phyloP scores from a whole-genome alignment of 78 protist species.

The slime mould (Dictyostelium discoideum) region dicty_2.7 NC_007090.3:2154001-2154500 shows the following conservation, averaged over 20 bases:
- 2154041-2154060: neutral
- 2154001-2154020: conserved; percentile 74
- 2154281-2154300: conserved; percentile 34
- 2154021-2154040: conserved; percentile 26
- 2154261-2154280: conserved; percentile 62
- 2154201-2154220: conserved; percentile 57
- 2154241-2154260: conserved; percentile 25
- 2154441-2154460: neutral
- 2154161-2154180: conserved; percentile 38
- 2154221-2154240: conserved; percentile 16
- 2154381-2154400: neutral
- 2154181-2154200: conserved; percentile 49
- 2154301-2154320: conserved; percentile 35
- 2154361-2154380: conserved; percentile 31
- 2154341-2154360: conserved; percentile 55
- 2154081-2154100: neutral
- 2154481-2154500: conserved; percentile 71
- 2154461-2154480: neutral
- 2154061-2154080: neutral
- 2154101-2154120: conserved; percentile 19
- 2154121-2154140: conserved; percentile 50
- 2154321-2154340: conserved; percentile 65
- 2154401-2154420: neutral
- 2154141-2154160: conserved; percentile 52
- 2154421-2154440: neutral